phyloP scores from a whole-genome alignment of 75 land plant species.

The Azolla pinnata region DNA sequence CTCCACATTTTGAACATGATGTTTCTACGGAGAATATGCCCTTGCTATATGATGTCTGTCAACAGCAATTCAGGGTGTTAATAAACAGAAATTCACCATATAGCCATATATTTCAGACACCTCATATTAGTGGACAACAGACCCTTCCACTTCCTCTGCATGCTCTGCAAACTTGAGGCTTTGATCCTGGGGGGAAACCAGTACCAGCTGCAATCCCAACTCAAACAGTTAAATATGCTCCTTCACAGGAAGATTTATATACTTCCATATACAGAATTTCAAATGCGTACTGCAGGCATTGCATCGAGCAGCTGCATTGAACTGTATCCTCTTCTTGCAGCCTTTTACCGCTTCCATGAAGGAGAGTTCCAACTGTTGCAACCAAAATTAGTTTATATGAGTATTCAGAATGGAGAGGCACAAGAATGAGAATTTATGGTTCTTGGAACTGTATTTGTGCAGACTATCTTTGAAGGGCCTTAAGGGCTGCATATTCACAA shows the following conservation, averaged over 20 bases:
- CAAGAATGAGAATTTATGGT: no score
- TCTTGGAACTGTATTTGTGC: no score
- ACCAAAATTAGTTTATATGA: no score
- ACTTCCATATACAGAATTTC: not conserved
- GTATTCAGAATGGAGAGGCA: no score
- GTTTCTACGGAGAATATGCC: constrained; percentile 58
- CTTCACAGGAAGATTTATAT: constrained; percentile 1
- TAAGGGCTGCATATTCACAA: no score
- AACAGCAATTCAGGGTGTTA: no score
- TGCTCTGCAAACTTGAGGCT: constrained; percentile 53
- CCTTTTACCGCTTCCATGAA: constrained; percentile 99
- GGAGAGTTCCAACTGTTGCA: constrained; percentile 52
- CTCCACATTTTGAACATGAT: constrained; percentile 67
- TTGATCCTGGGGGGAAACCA: constrained; percentile 70
- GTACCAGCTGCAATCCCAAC: constrained; percentile 37
- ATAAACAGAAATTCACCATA: no score
- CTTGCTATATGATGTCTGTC: constrained; percentile 45
- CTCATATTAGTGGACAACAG: no score
- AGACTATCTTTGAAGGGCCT: no score
- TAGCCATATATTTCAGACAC: no score
- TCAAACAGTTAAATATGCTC: no score
- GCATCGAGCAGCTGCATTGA: constrained; percentile 51
- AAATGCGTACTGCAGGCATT: constrained; percentile 60
- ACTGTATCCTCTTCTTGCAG: constrained; percentile 61
- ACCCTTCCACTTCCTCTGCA: constrained; percentile 88